Evolutionary conservation across 352 stramenopile genomes (phyloP).

Genomic region (Phytophthora cactorum): DNA sequence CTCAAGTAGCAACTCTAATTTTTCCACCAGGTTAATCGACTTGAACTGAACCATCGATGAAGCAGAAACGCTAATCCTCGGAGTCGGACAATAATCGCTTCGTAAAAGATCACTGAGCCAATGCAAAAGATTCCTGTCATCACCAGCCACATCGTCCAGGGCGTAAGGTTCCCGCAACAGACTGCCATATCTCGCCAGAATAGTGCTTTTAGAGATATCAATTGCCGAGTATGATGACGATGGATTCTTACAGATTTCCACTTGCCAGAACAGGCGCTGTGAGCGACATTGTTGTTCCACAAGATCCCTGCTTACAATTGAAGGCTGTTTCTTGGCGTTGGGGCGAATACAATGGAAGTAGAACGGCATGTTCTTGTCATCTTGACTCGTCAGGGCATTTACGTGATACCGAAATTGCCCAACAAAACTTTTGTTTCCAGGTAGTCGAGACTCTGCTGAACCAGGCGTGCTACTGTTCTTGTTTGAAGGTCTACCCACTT

Average conservation of each 20-base stretch:
- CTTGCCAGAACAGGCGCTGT: constrained; percentile 42
- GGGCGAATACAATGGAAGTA: constrained; percentile 64
- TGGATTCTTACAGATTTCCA: constrained; percentile 32
- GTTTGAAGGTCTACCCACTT: not conserved
- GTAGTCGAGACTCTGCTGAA: constrained; percentile 9
- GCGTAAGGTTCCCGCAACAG: constrained; percentile 26
- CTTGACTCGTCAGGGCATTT: constrained; percentile 25
- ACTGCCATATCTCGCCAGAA: constrained; percentile 40
- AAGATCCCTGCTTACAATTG: constrained; percentile 32
- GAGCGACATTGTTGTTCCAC: constrained; percentile 41
- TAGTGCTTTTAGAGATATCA: constrained; percentile 23
- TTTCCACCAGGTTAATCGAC: constrained; percentile 40
- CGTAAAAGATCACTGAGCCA: constrained; percentile 28
- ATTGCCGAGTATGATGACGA: constrained; percentile 34
- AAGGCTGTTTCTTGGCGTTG: constrained; percentile 41
- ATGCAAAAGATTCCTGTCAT: constrained; percentile 21
- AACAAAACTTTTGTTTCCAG: constrained; percentile 39
- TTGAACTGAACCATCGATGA: constrained; percentile 34
- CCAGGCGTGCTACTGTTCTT: not conserved
- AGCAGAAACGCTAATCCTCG: constrained; percentile 19
- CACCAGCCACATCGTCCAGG: constrained; percentile 11
- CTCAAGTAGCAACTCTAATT: constrained; percentile 48
- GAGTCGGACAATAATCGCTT: not conserved
- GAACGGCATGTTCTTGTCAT: constrained; percentile 39
- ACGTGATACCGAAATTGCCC: constrained; percentile 55